Percentiles rank a stretch among this genome's conserved stretches.
These are phyloP conservation scores for Chrysanthemum makinoi DNA, from an alignment of 129 eudicot species.

Conservation along the genomic window DNA sequence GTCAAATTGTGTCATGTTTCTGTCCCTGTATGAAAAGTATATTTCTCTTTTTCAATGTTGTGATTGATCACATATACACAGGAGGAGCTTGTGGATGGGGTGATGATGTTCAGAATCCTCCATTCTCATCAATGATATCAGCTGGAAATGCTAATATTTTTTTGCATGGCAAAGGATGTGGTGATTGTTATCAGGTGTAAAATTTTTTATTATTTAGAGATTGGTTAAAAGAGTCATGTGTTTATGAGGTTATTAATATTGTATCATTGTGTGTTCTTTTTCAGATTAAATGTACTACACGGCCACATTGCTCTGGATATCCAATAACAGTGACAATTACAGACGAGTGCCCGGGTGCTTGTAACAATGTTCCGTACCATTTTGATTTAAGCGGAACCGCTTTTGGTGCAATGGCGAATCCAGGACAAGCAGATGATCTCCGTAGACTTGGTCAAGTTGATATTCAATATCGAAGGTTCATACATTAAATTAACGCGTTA, in stretches of 20 bases:
- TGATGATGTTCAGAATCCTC: slow-evolving; percentile 25
- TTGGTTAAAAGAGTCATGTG: neutral
- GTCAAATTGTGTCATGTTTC: no score
- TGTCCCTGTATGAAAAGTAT: neutral
- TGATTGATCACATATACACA: neutral
- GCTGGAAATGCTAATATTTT: slow-evolving; percentile 34
- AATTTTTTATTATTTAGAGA: neutral
- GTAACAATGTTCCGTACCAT: slow-evolving; percentile 36
- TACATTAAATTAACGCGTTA: neutral
- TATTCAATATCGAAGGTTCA: slow-evolving; percentile 32
- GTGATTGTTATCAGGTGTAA: slow-evolving; percentile 37
- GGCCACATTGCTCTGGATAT: slow-evolving; percentile 28
- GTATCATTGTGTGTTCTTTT: neutral
- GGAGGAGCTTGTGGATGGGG: slow-evolving; percentile 50
- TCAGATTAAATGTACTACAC: slow-evolving; percentile 34
- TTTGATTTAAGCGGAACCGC: slow-evolving; percentile 42
- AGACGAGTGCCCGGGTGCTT: slow-evolving; percentile 42
- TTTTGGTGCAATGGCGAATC: slow-evolving; percentile 45
- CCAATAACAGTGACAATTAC: slow-evolving; percentile 38
- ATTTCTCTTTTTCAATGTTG: neutral
- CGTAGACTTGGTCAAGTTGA: slow-evolving; percentile 40
- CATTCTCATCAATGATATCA: slow-evolving; percentile 35
- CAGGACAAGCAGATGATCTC: slow-evolving; percentile 28
- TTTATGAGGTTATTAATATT: no score
- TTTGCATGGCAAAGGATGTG: slow-evolving; percentile 41